phyloP scores from a whole-genome alignment of 1,284 basidiomycete species.

The Puccinia coronata region DNA sequence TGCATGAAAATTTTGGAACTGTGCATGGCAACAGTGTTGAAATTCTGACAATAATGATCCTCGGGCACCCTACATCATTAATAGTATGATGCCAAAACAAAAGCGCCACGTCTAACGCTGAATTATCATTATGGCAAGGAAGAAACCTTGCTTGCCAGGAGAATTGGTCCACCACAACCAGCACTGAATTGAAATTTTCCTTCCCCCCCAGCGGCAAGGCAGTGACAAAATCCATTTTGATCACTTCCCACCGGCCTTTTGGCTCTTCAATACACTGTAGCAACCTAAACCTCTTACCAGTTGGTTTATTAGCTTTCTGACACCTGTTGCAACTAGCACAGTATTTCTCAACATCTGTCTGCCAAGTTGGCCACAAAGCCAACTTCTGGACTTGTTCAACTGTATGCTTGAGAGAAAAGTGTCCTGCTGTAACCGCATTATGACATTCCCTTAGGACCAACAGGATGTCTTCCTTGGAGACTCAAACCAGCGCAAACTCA shows the following conservation, averaged over 20 bases:
- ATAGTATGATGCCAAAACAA: slow-evolving; percentile 11
- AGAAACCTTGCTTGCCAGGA: slow-evolving; percentile 3
- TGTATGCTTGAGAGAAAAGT: neutral
- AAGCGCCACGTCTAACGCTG: neutral
- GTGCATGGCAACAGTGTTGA: too few relatives aligned
- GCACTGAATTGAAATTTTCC: neutral
- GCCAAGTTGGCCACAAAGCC: neutral
- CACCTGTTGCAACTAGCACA: neutral
- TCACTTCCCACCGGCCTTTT: neutral
- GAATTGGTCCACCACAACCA: slow-evolving; percentile 9
- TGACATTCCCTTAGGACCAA: neutral
- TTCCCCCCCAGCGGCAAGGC: neutral
- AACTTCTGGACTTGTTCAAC: neutral
- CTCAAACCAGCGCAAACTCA: neutral
- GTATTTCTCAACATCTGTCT: neutral
- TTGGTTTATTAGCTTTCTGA: slow-evolving; percentile 5
- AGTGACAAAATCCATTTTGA: slow-evolving; percentile 1
- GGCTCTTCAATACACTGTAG: neutral
- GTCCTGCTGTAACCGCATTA: neutral
- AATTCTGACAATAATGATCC: too few relatives aligned
- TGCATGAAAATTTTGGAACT: too few relatives aligned
- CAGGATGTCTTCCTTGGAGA: neutral
- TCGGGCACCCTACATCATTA: slow-evolving; percentile 57
- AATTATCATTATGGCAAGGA: slow-evolving; percentile 20
- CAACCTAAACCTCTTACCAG: neutral